These are phyloP conservation scores for Neofusicoccum laricinum DNA, from an alignment of 2,329 filamentous ascomycete genomes.

Conservation along the genomic window DNA sequence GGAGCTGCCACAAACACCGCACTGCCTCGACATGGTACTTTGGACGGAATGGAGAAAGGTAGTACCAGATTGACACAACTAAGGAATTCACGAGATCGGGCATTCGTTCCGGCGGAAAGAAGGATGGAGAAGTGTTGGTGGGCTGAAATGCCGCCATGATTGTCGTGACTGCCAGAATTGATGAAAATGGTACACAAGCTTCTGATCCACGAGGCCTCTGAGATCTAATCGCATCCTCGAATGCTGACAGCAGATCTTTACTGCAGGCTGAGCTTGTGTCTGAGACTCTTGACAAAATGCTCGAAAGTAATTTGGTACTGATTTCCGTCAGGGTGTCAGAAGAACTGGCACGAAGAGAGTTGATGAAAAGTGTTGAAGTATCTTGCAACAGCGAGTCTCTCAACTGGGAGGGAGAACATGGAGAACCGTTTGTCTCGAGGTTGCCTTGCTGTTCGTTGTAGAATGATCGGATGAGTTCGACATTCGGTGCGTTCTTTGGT, in stretches of 20 bases:
- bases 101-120: conserved; percentile 44
- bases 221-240: conserved; percentile 19
- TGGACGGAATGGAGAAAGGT: conserved; percentile 75
- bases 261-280: conserved; percentile 27
- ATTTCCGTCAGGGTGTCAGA: conserved; percentile 25
- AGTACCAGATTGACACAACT: conserved; percentile 72
- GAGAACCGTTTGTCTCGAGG: conserved; percentile 30
- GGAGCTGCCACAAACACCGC: conserved; percentile 79
- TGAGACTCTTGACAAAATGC: conserved; percentile 31
- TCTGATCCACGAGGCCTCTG: neutral
- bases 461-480: conserved; percentile 28
- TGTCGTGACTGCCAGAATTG: conserved; percentile 31
- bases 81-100: conserved; percentile 65
- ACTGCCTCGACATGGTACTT: conserved; percentile 96
- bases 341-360: conserved; percentile 21
- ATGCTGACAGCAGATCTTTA: conserved; percentile 24
- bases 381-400: conserved; percentile 32
- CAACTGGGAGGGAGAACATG: conserved; percentile 26
- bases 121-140: conserved; percentile 24
- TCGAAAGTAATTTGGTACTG: conserved; percentile 33
- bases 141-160: conserved; percentile 34
- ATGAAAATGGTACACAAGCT: conserved; percentile 24
- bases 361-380: conserved; percentile 26
- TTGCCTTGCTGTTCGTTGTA: conserved; percentile 37
- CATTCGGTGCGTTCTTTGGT: neutral